Evolutionary conservation across 2,329 filamentous ascomycete species (phyloP).

Genomic region (Capronia coronata): DNA sequence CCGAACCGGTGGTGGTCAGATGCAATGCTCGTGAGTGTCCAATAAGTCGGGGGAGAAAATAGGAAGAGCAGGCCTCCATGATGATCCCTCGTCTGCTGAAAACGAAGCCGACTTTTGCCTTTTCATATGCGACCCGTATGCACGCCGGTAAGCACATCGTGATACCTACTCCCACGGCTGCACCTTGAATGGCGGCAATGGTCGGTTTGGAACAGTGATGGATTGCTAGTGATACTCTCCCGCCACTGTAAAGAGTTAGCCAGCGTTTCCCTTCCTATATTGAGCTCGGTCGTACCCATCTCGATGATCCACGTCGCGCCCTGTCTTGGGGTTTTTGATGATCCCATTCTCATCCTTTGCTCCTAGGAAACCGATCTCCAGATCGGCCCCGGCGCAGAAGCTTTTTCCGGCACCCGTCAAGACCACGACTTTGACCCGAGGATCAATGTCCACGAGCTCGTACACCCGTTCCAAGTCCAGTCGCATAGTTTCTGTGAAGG

Average conservation of each 20-base stretch:
- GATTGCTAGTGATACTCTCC: constrained; percentile 50
- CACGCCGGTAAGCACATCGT: constrained; percentile 55
- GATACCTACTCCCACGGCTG: constrained; percentile 55
- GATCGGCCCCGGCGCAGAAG: constrained; percentile 57
- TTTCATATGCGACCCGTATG: constrained; percentile 46
- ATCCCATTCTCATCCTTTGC: constrained; percentile 17
- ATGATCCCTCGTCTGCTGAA: constrained; percentile 62
- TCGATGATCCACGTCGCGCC: constrained; percentile 28
- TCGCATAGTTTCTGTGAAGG: constrained; percentile 61
- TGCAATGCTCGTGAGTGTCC: constrained; percentile 58
- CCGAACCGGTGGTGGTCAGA: constrained; percentile 58
- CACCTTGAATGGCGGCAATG: constrained; percentile 54
- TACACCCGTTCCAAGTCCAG: constrained; percentile 53
- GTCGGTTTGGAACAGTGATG: constrained; percentile 54
- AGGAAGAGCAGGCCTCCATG: constrained; percentile 64
- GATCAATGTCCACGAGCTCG: constrained; percentile 47
- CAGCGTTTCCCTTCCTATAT: neutral
- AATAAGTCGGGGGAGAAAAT: constrained; percentile 62
- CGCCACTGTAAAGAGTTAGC: constrained; percentile 38
- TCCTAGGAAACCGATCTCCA: constrained; percentile 39
- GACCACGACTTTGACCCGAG: constrained; percentile 51
- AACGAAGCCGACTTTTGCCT: constrained; percentile 65
- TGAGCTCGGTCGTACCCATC: constrained; percentile 23
- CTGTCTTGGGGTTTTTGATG: constrained; percentile 21
- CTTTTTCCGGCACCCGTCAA: constrained; percentile 49